phyloP scores from a whole-genome alignment of 495 filamentous ascomycete species.

The Echria macrotheca region DNA sequence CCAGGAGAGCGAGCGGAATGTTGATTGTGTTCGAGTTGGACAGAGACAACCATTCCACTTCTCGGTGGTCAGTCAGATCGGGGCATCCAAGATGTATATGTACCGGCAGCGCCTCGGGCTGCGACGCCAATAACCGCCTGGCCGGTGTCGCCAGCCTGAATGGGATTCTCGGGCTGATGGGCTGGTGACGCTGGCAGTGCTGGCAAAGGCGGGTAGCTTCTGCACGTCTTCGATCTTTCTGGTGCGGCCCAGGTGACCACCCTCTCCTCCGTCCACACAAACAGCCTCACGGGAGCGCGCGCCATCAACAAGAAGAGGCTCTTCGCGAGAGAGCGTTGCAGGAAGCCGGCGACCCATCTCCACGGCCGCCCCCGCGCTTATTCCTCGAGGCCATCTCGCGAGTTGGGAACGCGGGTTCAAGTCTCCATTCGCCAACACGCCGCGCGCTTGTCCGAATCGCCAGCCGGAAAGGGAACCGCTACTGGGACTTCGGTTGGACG shows the following conservation, averaged over 20 bases:
- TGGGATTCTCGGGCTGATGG: not conserved
- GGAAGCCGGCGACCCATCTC: no score
- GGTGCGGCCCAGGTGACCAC: constrained; percentile 2
- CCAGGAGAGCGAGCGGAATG: constrained; percentile 1
- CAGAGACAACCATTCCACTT: not conserved
- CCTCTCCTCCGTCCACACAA: not conserved
- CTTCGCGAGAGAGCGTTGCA: no score
- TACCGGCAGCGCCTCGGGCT: not conserved
- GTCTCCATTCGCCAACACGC: constrained; percentile 11
- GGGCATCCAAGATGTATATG: constrained; percentile 9
- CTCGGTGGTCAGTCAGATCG: constrained; percentile 1
- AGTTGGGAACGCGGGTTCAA: constrained; percentile 7
- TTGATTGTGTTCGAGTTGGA: not conserved
- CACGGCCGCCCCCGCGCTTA: constrained; percentile 4
- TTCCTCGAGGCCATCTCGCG: constrained; percentile 8
- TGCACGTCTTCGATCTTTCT: constrained; percentile 12
- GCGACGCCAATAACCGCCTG: constrained; percentile 4
- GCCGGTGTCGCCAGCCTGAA: constrained; percentile 1
- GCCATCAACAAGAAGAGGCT: constrained; percentile 9
- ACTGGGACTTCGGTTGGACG: constrained; percentile 21
- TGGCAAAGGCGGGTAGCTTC: constrained; percentile 11
- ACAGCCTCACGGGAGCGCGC: constrained; percentile 11
- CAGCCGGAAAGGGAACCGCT: constrained; percentile 12
- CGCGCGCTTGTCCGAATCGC: constrained; percentile 29
- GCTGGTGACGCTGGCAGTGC: constrained; percentile 1